Evolutionary conservation across 108 stramenopile genomes (phyloP), one percentile per base, ranked within the genome.

Genomic region (Cyclostephanos tholiformis): DNA sequence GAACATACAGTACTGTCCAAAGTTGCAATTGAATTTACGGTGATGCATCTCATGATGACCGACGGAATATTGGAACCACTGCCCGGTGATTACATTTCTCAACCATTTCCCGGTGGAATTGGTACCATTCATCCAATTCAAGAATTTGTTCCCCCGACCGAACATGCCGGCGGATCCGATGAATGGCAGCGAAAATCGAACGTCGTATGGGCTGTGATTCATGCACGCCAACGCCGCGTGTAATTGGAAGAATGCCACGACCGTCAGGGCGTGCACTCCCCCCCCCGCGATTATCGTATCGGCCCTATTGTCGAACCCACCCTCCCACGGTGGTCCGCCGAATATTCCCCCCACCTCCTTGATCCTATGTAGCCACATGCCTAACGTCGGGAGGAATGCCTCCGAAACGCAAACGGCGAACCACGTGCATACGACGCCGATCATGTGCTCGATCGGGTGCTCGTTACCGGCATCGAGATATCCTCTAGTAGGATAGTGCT

Each of bases 401-500:
- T 71, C 82, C 11, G 87, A 87, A 5, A 82, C 61, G 59, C 83
- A 69, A 9, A 87, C 69, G 2, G 88, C 75, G 60, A 68, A 75
- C 85, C 86, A 87, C 19, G 79, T 82, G 61, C 84, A 79, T 7
- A 79, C 22, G 30, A 89, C 78, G 0, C 91, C 91, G 29, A 96
- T 65, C 70, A 94, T 79, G 59, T 92, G 91, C 76, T 97, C 97
- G 49, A 97, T 84, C 12, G 95, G 97, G 76, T 97, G 95, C 63
- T 96, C 97, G 82, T 97, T 97, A 25, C 94, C 94, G 9, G 95
- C 97, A 76, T 97, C 97, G 57, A 89, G 70, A 75, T 97, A 96
- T 39, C 97, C 97, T 11, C 97, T 84, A 2, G 82, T 72, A 5
- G 97, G 97, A 63, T 83, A 94, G 71, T 95, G 91, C 67, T 97